These are phyloP conservation scores for Monilinia laxa DNA, from an alignment of 2,329 filamentous ascomycete species.

Conservation along the genomic window DNA sequence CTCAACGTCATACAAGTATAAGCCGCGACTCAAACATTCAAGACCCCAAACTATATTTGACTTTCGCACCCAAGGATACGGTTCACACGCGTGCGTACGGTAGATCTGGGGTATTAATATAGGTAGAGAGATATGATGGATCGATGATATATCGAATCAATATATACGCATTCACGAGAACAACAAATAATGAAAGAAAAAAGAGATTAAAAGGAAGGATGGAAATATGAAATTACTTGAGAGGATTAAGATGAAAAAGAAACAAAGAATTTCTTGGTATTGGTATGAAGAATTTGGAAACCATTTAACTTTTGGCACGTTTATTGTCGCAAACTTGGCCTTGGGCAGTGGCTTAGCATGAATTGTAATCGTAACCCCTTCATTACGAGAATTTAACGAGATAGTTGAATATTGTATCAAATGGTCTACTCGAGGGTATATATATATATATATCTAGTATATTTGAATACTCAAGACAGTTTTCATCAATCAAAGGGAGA, in stretches of 20 bases:
- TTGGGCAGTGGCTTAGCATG: not conserved
- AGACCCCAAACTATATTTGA: not conserved
- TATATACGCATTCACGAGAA: not conserved
- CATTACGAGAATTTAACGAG: too few species aligned
- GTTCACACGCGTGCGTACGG: not conserved
- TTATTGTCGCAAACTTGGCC: constrained; percentile 21
- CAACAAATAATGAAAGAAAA: not conserved
- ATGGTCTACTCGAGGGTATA: too few species aligned
- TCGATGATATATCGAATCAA: not conserved
- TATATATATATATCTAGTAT: too few species aligned
- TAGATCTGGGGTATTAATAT: not conserved
- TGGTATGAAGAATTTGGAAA: not conserved
- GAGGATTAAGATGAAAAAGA: not conserved
- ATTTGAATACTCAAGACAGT: too few species aligned
- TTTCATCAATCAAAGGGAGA: too few species aligned
- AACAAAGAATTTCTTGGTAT: constrained; percentile 16
- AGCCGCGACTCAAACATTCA: too few species aligned
- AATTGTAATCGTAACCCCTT: too few species aligned
- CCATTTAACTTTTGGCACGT: constrained; percentile 7
- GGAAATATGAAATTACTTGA: not conserved
- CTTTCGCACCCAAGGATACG: not conserved
- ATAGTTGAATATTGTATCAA: too few species aligned
- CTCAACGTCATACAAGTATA: constrained; percentile 8
- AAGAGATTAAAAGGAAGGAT: not conserved
- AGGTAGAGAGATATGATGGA: not conserved